A percentile compares a stretch with the other conserved stretches of the same genome.
These are phyloP conservation scores for Prosopis cineraria DNA, from an alignment of 306 rosid genomes.

Conservation along the genomic window DNA sequence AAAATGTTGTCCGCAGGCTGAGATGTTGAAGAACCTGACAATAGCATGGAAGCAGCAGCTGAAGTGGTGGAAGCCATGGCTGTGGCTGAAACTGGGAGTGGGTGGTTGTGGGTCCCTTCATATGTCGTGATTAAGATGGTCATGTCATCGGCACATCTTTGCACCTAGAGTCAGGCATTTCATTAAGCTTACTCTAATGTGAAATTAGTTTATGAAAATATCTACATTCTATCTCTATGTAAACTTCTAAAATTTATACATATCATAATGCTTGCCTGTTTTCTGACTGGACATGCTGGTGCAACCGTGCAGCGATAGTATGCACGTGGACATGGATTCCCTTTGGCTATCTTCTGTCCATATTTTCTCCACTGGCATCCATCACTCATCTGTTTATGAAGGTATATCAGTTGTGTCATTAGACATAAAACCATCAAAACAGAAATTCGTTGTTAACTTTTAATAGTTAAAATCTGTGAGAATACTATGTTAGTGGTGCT, in stretches of 20 bases:
- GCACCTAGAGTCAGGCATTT: conserved; percentile 49
- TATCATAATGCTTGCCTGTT: conserved; percentile 49
- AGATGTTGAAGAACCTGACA: conserved; percentile 69
- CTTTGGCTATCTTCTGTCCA: conserved; percentile 79
- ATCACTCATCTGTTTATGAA: conserved; percentile 62
- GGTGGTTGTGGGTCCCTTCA: conserved; percentile 79
- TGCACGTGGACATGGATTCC: conserved; percentile 82
- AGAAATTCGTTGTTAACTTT: not conserved
- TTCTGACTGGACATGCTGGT: conserved; percentile 70
- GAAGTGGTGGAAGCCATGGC: conserved; percentile 89
- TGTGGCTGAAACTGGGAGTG: conserved; percentile 73
- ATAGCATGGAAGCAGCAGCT: conserved; percentile 75
- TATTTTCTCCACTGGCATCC: conserved; percentile 92
- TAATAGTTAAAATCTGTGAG: not conserved
- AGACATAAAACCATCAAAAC: not conserved
- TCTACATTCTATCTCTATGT: not conserved
- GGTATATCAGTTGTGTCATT: not conserved
- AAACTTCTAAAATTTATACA: not conserved
- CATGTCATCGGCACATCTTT: conserved; percentile 69
- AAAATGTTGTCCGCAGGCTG: conserved; percentile 22
- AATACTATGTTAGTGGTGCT: not conserved
- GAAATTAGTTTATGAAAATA: not conserved
- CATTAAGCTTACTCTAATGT: not conserved
- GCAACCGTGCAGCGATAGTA: conserved; percentile 81
- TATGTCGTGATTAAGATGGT: conserved; percentile 68